Conservation (phyloP, 148 eudicot species). For the Drosera capensis region DNA sequence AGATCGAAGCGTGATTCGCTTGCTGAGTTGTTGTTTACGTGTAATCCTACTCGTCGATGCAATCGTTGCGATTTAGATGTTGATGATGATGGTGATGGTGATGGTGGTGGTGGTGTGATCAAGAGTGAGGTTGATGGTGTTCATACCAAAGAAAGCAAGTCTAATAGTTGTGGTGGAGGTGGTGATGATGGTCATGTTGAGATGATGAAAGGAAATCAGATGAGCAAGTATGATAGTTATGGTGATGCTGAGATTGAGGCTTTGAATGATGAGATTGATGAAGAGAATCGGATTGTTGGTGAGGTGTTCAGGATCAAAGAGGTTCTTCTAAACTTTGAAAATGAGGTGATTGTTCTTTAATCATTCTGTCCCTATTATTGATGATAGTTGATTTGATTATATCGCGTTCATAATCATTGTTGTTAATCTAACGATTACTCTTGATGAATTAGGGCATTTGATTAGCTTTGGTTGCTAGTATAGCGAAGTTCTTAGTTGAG, state of each 20-base stretch:
- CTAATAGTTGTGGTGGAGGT: neutral
- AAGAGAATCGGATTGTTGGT: conserved; percentile 31
- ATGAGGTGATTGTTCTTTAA: conserved; percentile 35
- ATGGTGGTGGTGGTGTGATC: conserved; percentile 30
- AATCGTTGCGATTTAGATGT: conserved; percentile 49
- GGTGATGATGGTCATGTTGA: conserved; percentile 13
- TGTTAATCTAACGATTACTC: neutral
- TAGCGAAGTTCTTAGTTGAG: too few species aligned
- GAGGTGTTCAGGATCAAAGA: conserved; percentile 82
- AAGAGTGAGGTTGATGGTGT: conserved; percentile 5
- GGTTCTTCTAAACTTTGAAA: conserved; percentile 36
- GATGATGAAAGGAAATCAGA: too few species aligned
- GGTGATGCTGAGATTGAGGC: conserved; percentile 69
- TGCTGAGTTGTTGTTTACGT: conserved; percentile 51
- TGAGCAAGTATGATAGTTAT: conserved; percentile 36
- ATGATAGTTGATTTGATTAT: neutral
- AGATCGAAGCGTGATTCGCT: conserved; percentile 40
- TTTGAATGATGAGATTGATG: conserved; percentile 71
- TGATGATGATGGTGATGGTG: conserved; percentile 20
- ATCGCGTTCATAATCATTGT: neutral
- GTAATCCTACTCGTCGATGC: conserved; percentile 40
- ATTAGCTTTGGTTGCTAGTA: too few species aligned
- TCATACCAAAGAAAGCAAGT: neutral
- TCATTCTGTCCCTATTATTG: conserved; percentile 4
- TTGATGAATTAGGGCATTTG: too few species aligned